Evolutionary conservation across 2,329 filamentous ascomycete species (phyloP).

Genomic region (Tolypocladium endophyticum): DNA sequence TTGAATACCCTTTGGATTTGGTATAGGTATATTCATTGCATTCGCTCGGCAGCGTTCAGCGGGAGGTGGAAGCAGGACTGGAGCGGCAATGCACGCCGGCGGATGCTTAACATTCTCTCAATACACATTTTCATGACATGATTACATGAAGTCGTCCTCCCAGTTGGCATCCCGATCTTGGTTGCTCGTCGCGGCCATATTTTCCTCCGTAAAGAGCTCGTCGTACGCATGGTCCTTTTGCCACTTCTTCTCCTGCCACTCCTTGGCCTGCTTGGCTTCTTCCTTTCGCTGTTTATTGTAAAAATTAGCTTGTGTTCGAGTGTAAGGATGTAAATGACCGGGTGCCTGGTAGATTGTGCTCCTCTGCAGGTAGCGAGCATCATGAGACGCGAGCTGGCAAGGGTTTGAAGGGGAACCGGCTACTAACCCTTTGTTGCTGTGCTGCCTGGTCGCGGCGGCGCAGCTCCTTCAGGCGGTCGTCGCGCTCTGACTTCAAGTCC

Average conservation of each 20-base stretch:
- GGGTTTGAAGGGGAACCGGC: neutral
- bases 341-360: neutral
- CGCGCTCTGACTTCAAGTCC: slow-evolving; percentile 72
- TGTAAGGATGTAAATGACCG: neutral
- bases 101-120: neutral
- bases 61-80: neutral
- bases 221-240: slow-evolving; percentile 98
- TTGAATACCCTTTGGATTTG: neutral
- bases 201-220: slow-evolving; percentile 77
- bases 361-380: neutral
- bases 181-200: slow-evolving; percentile 69
- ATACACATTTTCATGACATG: neutral
- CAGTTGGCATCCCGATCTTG: slow-evolving; percentile 70
- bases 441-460: slow-evolving; percentile 60
- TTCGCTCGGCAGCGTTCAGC: neutral
- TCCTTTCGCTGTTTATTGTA: slow-evolving; percentile 55
- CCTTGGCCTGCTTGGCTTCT: slow-evolving; percentile 61
- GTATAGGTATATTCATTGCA: neutral
- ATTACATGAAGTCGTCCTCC: slow-evolving; percentile 87
- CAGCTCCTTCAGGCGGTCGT: slow-evolving; percentile 61
- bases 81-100: neutral
- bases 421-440: slow-evolving; percentile 48
- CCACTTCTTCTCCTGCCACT: slow-evolving; percentile 82
- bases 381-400: neutral
- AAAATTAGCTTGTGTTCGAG: neutral